A percentile compares a stretch with the other conserved stretches of the same genome.
These are phyloP conservation scores for Candida sanyaensis DNA, from an alignment of 1,139 yeast genomes.

Conservation along the genomic window DNA sequence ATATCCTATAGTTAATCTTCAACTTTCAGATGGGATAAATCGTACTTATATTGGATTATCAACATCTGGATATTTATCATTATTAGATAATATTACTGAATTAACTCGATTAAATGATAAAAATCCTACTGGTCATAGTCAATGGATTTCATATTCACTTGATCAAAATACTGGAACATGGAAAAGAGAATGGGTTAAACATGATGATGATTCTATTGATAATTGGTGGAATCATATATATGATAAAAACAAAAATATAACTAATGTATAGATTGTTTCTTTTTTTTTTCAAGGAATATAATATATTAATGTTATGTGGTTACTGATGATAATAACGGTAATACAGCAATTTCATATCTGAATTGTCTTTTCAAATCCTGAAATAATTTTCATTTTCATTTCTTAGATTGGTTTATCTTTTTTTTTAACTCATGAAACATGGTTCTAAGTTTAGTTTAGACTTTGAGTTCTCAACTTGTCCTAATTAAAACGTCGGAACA, in stretches of 20 bases:
- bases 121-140: not conserved
- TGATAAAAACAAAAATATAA: not conserved
- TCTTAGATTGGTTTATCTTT: too few species aligned
- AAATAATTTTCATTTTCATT: too few species aligned
- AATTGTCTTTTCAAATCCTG: too few species aligned
- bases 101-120: not conserved
- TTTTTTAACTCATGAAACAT: too few species aligned
- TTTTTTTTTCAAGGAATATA: too few species aligned
- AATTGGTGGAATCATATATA: not conserved
- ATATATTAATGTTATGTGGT: too few species aligned
- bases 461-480: too few species aligned
- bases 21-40: not conserved
- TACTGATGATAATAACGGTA: too few species aligned
- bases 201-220: not conserved
- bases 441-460: too few species aligned
- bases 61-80: not conserved
- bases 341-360: too few species aligned
- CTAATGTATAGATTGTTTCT: too few species aligned
- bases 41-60: not conserved
- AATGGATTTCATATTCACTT: not conserved
- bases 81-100: not conserved
- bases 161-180: not conserved
- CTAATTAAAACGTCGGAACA: too few species aligned
- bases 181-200: conserved; percentile 2
- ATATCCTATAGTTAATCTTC: not conserved